Percentiles rank a stretch among this genome's conserved stretches.
Evolutionary conservation across 805 yeast genomes (phyloP).

Genomic region (Candida insectalens): DNA sequence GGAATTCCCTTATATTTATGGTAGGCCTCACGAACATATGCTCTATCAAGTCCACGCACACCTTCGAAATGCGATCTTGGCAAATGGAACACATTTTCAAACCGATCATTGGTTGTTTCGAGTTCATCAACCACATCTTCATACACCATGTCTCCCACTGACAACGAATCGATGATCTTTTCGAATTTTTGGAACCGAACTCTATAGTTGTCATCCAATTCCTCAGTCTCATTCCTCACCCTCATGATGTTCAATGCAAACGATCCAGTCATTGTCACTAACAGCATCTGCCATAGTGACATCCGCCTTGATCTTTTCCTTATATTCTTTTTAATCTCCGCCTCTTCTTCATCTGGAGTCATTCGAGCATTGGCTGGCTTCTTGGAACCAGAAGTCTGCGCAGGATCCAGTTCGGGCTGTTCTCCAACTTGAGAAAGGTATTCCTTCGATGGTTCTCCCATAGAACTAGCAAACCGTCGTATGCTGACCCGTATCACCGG

Average conservation of each 20-base stretch:
- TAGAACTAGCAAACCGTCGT: not conserved
- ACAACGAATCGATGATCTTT: slow-evolving; percentile 10
- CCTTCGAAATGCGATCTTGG: slow-evolving; percentile 14
- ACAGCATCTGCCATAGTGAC: slow-evolving; percentile 23
- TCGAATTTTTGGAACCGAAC: slow-evolving; percentile 29
- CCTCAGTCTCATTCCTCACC: slow-evolving; percentile 33
- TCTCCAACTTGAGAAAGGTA: slow-evolving; percentile 18
- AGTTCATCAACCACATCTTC: slow-evolving; percentile 34
- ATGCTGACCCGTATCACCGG: too few species aligned
- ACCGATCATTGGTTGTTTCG: slow-evolving; percentile 31
- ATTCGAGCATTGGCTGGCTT: slow-evolving; percentile 4
- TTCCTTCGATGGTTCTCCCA: slow-evolving; percentile 14
- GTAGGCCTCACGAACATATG: slow-evolving; percentile 5
- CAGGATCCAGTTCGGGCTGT: slow-evolving; percentile 16
- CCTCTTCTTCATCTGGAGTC: slow-evolving; percentile 11
- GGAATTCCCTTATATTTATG: slow-evolving; percentile 1
- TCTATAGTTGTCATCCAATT: slow-evolving; percentile 28
- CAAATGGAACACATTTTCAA: slow-evolving; percentile 22
- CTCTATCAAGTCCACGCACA: slow-evolving; percentile 9
- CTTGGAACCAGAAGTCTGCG: slow-evolving; percentile 5
- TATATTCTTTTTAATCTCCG: slow-evolving; percentile 13
- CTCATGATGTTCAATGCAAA: slow-evolving; percentile 39
- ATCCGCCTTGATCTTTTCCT: slow-evolving; percentile 21
- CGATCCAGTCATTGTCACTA: slow-evolving; percentile 24
- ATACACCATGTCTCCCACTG: slow-evolving; percentile 12